Conservation (phyloP, 345 rosid species). For the Gossypioides kirkii region DNA sequence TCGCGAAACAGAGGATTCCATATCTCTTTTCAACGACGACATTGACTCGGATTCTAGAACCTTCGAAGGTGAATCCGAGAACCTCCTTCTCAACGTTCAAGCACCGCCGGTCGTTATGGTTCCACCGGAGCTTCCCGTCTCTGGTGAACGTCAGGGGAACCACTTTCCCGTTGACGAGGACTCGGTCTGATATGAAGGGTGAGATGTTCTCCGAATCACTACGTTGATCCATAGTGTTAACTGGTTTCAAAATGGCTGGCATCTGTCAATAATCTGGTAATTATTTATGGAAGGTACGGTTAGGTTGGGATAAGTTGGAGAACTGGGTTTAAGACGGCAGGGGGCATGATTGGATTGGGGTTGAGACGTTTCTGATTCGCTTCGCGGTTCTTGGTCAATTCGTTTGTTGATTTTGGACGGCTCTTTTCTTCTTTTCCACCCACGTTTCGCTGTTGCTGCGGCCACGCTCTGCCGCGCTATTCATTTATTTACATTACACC, state of each 20-base stretch:
- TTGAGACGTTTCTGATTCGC: too few species aligned
- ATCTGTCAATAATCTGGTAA: too few species aligned
- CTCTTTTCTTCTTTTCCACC: too few species aligned
- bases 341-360: too few species aligned
- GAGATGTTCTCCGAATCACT: slow-evolving; percentile 21
- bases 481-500: too few species aligned
- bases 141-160: slow-evolving; percentile 41
- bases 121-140: slow-evolving; percentile 52
- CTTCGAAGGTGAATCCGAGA: slow-evolving; percentile 47
- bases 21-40: slow-evolving; percentile 34
- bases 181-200: slow-evolving; percentile 39
- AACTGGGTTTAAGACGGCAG: not conserved
- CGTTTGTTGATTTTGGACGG: too few species aligned
- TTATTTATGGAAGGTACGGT: not conserved
- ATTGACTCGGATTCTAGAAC: slow-evolving; percentile 45
- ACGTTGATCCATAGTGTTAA: slow-evolving; percentile 20
- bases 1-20: slow-evolving; percentile 46
- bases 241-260: not conserved
- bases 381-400: too few species aligned
- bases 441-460: too few species aligned
- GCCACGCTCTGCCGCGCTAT: too few species aligned
- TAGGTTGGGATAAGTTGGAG: not conserved
- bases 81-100: slow-evolving; percentile 50
- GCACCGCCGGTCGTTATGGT: slow-evolving; percentile 24
- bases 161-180: slow-evolving; percentile 34